These are phyloP conservation scores for Aphanocladium album DNA, from an alignment of 2,329 filamentous ascomycete species.

Conservation along the genomic window DNA sequence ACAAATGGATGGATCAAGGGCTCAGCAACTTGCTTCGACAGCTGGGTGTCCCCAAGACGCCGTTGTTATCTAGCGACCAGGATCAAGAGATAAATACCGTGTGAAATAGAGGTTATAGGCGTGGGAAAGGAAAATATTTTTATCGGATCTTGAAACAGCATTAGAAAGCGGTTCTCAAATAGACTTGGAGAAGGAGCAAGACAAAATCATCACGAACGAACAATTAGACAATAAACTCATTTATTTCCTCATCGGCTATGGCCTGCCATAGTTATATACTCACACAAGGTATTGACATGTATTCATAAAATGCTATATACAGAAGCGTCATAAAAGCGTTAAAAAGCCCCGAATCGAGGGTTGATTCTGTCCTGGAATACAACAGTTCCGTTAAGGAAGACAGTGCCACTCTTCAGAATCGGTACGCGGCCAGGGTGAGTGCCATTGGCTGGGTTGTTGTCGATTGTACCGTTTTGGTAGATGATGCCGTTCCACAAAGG, in stretches of 20 bases:
- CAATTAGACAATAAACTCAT: background rate
- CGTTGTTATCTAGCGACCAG: background rate
- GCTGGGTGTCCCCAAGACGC: conserved; percentile 3
- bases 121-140: no score
- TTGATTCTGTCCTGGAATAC: conserved; percentile 19
- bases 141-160: background rate
- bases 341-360: conserved; percentile 13
- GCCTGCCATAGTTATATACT: background rate
- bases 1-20: conserved; percentile 8
- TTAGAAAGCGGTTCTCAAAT: background rate
- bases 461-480: conserved; percentile 26
- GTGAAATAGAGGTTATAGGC: no score
- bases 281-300: background rate
- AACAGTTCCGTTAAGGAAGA: conserved; percentile 22
- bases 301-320: background rate
- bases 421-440: conserved; percentile 18
- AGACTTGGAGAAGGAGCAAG: no score
- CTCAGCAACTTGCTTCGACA: background rate
- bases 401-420: conserved; percentile 23
- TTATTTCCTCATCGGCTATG: background rate
- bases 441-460: conserved; percentile 19
- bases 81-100: background rate
- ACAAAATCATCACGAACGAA: background rate
- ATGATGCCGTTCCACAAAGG: conserved; percentile 25
- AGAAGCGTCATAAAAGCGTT: background rate